A percentile compares a stretch with the other conserved stretches of the same genome.
Evolutionary conservation across 1,284 basidiomycete genomes (phyloP).

Genomic region (Malassezia obtusa): DNA sequence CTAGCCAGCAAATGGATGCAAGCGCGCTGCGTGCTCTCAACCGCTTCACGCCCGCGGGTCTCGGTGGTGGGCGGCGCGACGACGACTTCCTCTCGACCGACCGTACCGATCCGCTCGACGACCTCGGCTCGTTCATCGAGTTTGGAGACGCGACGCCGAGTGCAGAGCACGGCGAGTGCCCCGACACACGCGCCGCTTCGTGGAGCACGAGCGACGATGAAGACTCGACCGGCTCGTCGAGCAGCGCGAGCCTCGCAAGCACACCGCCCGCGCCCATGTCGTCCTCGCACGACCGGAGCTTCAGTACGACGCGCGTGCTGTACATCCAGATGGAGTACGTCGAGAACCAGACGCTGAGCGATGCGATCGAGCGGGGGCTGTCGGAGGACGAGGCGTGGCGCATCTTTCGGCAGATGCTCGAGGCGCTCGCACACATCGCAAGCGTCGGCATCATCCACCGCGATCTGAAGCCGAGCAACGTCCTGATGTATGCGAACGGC

Average conservation of each 20-base stretch:
- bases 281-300: constrained; percentile 17
- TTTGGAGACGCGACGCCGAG: constrained; percentile 8
- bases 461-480: constrained; percentile 53
- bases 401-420: constrained; percentile 79
- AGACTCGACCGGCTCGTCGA: background rate
- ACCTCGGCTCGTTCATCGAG: constrained; percentile 5
- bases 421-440: constrained; percentile 76
- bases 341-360: constrained; percentile 42
- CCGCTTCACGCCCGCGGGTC: background rate
- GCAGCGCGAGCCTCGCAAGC: constrained; percentile 5
- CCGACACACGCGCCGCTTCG: background rate
- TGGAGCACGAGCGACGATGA: background rate
- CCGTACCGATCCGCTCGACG: background rate
- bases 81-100: constrained; percentile 31
- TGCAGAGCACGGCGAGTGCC: no score
- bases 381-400: constrained; percentile 66
- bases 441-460: constrained; percentile 78
- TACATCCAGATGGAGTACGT: constrained; percentile 74
- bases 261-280: constrained; percentile 6
- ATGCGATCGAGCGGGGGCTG: constrained; percentile 43
- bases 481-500: constrained; percentile 53
- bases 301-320: constrained; percentile 53
- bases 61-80: background rate
- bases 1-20: constrained; percentile 17
- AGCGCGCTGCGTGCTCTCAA: constrained; percentile 10